phyloP scores from a whole-genome alignment of 2,329 filamentous ascomycete genomes.

The Arachnomyces sp. region DNA sequence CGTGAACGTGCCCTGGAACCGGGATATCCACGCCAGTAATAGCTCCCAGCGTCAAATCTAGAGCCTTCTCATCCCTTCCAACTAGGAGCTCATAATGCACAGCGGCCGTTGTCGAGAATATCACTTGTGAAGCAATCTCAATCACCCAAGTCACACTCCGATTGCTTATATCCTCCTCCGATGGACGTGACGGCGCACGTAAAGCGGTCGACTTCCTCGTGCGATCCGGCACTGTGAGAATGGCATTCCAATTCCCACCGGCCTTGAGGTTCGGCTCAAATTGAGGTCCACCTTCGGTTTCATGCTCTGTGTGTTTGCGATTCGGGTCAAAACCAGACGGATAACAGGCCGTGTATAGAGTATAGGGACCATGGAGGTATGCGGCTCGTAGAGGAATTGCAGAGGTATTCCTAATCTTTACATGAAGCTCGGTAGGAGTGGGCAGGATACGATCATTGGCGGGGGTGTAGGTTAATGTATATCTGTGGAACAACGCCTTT shows the following conservation, averaged over 20 bases:
- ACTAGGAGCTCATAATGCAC: constrained; percentile 84
- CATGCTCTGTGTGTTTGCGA: constrained; percentile 61
- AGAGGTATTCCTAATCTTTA: constrained; percentile 87
- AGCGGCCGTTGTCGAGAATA: constrained; percentile 82
- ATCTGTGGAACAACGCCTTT: constrained; percentile 33
- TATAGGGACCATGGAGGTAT: constrained; percentile 94
- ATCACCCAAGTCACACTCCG: constrained; percentile 75
- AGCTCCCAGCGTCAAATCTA: constrained; percentile 54
- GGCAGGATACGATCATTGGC: constrained; percentile 83
- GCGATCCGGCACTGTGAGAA: constrained; percentile 70
- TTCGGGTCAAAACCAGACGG: constrained; percentile 79
- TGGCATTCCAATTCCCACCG: constrained; percentile 75
- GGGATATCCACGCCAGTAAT: constrained; percentile 48
- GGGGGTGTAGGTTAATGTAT: constrained; percentile 86
- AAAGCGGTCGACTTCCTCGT: neutral
- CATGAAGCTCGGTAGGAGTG: constrained; percentile 68
- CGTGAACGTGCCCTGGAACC: constrained; percentile 62
- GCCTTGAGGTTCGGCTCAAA: constrained; percentile 97
- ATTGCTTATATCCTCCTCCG: constrained; percentile 20
- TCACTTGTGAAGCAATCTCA: constrained; percentile 83
- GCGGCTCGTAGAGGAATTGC: constrained; percentile 86
- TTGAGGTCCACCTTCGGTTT: constrained; percentile 69
- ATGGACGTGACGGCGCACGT: constrained; percentile 53
- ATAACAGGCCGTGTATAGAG: constrained; percentile 77
- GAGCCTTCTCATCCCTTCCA: constrained; percentile 74